Evolutionary conservation across 129 eudicot species (phyloP).

Genomic region (Helichrysum umbraculigerum): DNA sequence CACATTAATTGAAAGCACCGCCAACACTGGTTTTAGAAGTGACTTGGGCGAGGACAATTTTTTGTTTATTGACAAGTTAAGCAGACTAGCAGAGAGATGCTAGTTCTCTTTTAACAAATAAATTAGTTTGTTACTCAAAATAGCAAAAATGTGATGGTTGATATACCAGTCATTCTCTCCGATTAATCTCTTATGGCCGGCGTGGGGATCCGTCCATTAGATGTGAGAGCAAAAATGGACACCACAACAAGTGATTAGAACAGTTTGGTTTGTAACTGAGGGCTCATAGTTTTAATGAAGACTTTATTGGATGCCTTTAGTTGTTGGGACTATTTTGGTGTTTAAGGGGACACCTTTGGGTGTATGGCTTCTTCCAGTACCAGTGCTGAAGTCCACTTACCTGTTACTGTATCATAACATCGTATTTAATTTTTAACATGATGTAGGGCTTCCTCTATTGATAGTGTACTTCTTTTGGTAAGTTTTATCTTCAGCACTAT

Average conservation of each 20-base stretch:
- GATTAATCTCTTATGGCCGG: not conserved
- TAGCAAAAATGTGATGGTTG: not conserved
- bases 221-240: not conserved
- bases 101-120: not conserved
- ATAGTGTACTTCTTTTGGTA: not conserved
- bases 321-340: constrained; percentile 1
- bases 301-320: not conserved
- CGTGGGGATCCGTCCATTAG: not conserved
- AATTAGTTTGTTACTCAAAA: not conserved
- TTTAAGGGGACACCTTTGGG: not conserved
- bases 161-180: not conserved
- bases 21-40: not conserved
- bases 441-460: not conserved
- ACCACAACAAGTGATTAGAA: not conserved
- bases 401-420: not conserved
- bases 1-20: not conserved
- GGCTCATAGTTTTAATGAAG: not conserved
- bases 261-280: not conserved
- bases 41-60: not conserved
- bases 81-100: not conserved
- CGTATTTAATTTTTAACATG: not conserved
- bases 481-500: not conserved
- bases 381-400: not conserved
- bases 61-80: not conserved
- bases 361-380: not conserved